phyloP scores from a whole-genome alignment of 805 yeast genomes.

The Candida glaebosa region DNA sequence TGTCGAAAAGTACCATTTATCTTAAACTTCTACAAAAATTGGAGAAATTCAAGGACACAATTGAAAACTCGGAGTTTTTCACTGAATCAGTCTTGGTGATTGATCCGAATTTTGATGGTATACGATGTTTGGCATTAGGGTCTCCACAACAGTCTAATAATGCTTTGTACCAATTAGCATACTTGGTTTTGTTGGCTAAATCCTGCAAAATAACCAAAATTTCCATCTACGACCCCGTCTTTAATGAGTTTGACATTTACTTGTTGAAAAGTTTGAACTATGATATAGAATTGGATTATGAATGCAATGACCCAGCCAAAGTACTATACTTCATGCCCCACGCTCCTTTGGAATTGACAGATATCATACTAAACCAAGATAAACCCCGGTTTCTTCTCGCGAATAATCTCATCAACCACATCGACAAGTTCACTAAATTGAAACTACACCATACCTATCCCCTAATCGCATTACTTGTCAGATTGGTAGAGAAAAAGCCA shows the following conservation, averaged over 20 bases:
- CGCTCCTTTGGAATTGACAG: constrained; percentile 59
- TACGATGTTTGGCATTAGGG: constrained; percentile 74
- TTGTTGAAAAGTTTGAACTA: constrained; percentile 16
- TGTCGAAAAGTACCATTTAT: not conserved
- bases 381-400: constrained; percentile 44
- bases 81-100: constrained; percentile 14
- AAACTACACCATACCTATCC: constrained; percentile 45
- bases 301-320: constrained; percentile 4
- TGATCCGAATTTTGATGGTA: constrained; percentile 13
- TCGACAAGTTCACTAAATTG: constrained; percentile 46
- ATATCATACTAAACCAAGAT: constrained; percentile 28
- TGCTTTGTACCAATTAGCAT: constrained; percentile 66
- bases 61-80: constrained; percentile 23
- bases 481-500: constrained; percentile 13
- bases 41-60: not conserved
- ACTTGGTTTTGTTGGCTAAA: constrained; percentile 41
- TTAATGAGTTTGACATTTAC: constrained; percentile 42
- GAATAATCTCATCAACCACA: constrained; percentile 51
- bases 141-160: constrained; percentile 55
- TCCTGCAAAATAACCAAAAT: constrained; percentile 21
- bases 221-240: constrained; percentile 65
- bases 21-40: constrained; percentile 2
- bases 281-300: constrained; percentile 15
- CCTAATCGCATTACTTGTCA: constrained; percentile 35
- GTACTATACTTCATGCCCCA: constrained; percentile 68